Evolutionary conservation across 345 rosid genomes (phyloP), one percentile per base, ranked within the genome.

Genomic region (Citrus australasica): DNA sequence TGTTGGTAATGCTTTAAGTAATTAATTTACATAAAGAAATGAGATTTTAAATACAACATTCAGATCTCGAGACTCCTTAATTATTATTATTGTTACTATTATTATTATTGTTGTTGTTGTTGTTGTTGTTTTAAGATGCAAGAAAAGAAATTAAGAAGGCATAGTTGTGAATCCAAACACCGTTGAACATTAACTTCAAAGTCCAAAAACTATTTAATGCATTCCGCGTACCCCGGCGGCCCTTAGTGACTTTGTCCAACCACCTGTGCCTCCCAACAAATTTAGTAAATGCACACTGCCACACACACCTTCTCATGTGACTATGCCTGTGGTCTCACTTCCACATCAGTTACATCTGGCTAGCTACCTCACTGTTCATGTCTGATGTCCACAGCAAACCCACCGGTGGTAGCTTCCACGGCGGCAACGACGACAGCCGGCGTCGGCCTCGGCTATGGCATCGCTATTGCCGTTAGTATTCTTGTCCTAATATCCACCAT

Each of bases 381-480:
- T 46, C 16, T 46, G 16, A 46, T 91, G 95, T 74, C 89, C 77
- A 66, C 91, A 2, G 85, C 85, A 19, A 79, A 76, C 53, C 88
- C 89, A 8, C 87, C 92, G n/a, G 79, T 25, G 2, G 1, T 46
- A 46, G 51, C 33, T 17, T 40, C 56, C 2, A 11, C 87, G 33
- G 63, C 87, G 33, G 63, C 88, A 40, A 2, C 87, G 33, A 66
- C 88, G 55, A 11, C 88, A 58, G 9, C 84, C 17, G 94, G 92
- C 2, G 91, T 86, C 69, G 92, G 94, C 30, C 94, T 92, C 22
- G 97, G 97, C 14, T 92, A 92, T 66, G 94, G 94, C 75, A 92
- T 92, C 17, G 91, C 91, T 77, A 92, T 92, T n/a, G 89, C 97
- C 21, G 93, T 91, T 40, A 88, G 97, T 84, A 88, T 89, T 62